These are phyloP conservation scores for Rhododendron ferrugineum DNA, from an alignment of 148 eudicot species.

Conservation along the genomic window DNA sequence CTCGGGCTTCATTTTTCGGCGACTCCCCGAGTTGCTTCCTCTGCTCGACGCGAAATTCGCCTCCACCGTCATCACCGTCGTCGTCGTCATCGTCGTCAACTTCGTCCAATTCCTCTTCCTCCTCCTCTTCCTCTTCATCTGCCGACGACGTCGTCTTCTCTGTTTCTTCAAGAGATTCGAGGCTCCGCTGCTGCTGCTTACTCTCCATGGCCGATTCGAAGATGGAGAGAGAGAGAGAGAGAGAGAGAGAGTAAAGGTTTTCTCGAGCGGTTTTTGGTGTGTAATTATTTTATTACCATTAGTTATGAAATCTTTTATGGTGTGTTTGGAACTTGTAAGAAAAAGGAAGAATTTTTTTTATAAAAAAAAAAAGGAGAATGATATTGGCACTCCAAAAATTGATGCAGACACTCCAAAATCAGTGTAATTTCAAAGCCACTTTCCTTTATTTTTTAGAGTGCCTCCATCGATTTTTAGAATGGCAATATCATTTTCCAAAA, in stretches of 20 bases:
- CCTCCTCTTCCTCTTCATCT: background rate
- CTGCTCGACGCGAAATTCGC: constrained; percentile 2
- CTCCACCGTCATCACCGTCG: constrained; percentile 3
- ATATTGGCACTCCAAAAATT: no score
- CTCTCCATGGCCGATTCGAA: constrained; percentile 19
- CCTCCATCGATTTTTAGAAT: no score
- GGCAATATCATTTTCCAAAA: no score
- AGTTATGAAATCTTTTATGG: background rate
- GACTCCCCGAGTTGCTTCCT: constrained; percentile 8
- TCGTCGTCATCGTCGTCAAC: background rate
- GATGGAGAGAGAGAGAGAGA: background rate
- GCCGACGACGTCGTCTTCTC: background rate
- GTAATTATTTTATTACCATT: background rate
- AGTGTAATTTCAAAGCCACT: no score
- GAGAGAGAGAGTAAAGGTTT: constrained; percentile 9
- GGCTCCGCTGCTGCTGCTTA: constrained; percentile 9
- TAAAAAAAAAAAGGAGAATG: no score
- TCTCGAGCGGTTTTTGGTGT: constrained; percentile 5
- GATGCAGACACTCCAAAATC: no score
- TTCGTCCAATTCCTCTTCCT: constrained; percentile 1
- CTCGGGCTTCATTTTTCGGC: background rate
- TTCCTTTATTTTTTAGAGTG: no score
- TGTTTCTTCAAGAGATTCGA: constrained; percentile 2
- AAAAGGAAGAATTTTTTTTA: background rate
- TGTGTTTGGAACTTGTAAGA: background rate